Percentiles rank a stretch among this genome's conserved stretches.
These are phyloP conservation scores for Puccinia triticina DNA, from an alignment of 1,284 basidiomycete genomes.

Conservation along the genomic window DNA sequence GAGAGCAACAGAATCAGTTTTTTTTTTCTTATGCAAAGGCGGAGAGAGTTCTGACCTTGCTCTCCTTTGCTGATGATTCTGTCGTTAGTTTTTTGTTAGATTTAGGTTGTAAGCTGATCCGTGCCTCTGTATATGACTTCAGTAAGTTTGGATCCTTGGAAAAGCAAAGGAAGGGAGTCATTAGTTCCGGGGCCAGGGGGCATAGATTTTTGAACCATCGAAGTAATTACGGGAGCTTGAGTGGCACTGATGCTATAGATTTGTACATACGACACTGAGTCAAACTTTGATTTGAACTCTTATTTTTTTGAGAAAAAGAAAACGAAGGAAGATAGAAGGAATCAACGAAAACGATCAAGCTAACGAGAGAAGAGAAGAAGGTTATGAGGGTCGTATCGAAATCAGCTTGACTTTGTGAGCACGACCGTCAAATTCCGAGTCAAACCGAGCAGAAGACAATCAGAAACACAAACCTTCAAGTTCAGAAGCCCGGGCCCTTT, in stretches of 20 bases:
- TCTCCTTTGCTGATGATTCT: neutral
- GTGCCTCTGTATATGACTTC: slow-evolving; percentile 17
- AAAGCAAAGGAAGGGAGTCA: neutral
- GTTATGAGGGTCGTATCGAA: neutral
- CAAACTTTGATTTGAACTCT: slow-evolving; percentile 39
- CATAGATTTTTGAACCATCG: neutral
- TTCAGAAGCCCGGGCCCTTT: slow-evolving; percentile 17
- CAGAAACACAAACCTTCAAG: slow-evolving; percentile 26
- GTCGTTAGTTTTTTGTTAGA: neutral
- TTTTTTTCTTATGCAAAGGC: neutral
- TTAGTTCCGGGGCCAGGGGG: neutral
- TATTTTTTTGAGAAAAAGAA: slow-evolving; percentile 1
- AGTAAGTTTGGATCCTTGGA: slow-evolving; percentile 38
- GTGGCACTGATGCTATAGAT: slow-evolving; percentile 41
- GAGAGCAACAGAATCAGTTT: neutral
- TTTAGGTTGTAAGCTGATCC: slow-evolving; percentile 10
- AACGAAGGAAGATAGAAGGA: neutral
- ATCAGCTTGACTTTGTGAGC: neutral
- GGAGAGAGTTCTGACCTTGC: neutral
- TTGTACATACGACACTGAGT: slow-evolving; percentile 29
- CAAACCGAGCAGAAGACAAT: neutral
- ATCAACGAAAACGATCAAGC: slow-evolving; percentile 4
- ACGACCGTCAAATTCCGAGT: neutral
- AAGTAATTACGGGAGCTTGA: slow-evolving; percentile 34
- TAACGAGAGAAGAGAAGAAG: neutral